These are phyloP conservation scores for Kandelia obovata DNA, from an alignment of 345 rosid genomes.

Conservation along the genomic window DNA sequence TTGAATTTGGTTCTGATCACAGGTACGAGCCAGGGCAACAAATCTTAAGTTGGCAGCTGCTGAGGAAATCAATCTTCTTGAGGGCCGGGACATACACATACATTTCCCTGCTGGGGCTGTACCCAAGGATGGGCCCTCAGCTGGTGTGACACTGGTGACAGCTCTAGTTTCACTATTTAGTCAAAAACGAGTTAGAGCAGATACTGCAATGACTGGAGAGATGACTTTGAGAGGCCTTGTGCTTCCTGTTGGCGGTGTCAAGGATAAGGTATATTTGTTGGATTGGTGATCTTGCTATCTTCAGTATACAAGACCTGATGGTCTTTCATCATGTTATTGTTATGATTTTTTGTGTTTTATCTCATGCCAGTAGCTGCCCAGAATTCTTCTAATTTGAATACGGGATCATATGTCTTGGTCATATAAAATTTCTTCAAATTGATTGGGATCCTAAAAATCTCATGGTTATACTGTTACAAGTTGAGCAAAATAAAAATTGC, in stretches of 20 bases:
- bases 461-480: background rate
- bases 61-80: conserved; percentile 63
- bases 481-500: background rate
- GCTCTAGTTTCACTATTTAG: conserved; percentile 87
- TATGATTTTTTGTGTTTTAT: background rate
- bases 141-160: conserved; percentile 94
- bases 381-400: no score
- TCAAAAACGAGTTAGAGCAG: conserved; percentile 83
- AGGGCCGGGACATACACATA: conserved; percentile 88
- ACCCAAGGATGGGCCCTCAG: conserved; percentile 99
- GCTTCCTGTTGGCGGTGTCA: conserved; percentile 94
- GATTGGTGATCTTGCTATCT: conserved; percentile 3
- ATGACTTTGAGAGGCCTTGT: conserved; percentile 97
- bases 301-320: background rate
- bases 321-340: background rate
- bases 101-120: conserved; percentile 99
- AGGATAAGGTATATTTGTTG: conserved; percentile 67
- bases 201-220: conserved; percentile 99
- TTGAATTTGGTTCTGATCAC: conserved; percentile 13
- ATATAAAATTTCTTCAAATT: no score
- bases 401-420: no score
- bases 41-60: conserved; percentile 65
- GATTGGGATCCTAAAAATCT: background rate
- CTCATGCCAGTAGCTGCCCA: background rate
- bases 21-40: conserved; percentile 95